Evolutionary conservation across 768 basidiomycete species (phyloP).

Genomic region (Calocybe indica): DNA sequence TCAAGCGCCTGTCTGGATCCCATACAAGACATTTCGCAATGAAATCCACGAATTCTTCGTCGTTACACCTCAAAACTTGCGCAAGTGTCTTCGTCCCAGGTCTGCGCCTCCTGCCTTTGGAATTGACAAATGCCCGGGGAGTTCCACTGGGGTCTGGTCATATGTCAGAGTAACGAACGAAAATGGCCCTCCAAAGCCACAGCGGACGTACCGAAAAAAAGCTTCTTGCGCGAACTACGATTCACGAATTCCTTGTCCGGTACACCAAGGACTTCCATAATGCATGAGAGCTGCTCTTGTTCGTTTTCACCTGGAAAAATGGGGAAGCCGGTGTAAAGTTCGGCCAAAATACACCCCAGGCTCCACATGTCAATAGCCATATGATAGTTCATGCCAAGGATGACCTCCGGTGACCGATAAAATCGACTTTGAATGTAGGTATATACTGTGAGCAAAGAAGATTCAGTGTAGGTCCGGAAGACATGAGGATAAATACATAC

Average conservation of each 20-base stretch:
- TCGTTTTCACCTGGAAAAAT: constrained; percentile 99
- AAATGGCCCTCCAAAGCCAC: not conserved
- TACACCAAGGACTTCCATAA: constrained; percentile 97
- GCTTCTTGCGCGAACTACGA: constrained; percentile 85
- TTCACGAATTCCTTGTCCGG: constrained; percentile 96
- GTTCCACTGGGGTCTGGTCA: constrained; percentile 82
- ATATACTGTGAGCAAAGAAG: constrained; percentile 58
- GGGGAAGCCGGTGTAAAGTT: constrained; percentile 95
- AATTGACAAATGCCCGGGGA: constrained; percentile 91
- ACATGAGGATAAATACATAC: constrained; percentile 36
- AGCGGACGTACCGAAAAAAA: constrained; percentile 82
- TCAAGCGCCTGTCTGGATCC: constrained; percentile 95
- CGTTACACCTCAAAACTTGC: constrained; percentile 86
- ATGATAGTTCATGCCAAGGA: constrained; percentile 97
- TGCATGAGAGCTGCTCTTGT: constrained; percentile 95
- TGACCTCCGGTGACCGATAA: constrained; percentile 99
- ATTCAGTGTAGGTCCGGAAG: not conserved
- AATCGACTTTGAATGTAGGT: constrained; percentile 99
- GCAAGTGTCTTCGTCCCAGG: constrained; percentile 88
- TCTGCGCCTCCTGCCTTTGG: constrained; percentile 88
- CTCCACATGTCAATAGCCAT: constrained; percentile 99
- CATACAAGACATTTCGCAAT: constrained; percentile 95
- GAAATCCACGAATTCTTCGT: constrained; percentile 95
- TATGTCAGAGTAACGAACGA: constrained; percentile 2
- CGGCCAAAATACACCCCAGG: constrained; percentile 95